A percentile compares a stretch with the other conserved stretches of the same genome.
Evolutionary conservation across 441 rosid species (phyloP).

Genomic region (Adansonia madagascariensis): DNA sequence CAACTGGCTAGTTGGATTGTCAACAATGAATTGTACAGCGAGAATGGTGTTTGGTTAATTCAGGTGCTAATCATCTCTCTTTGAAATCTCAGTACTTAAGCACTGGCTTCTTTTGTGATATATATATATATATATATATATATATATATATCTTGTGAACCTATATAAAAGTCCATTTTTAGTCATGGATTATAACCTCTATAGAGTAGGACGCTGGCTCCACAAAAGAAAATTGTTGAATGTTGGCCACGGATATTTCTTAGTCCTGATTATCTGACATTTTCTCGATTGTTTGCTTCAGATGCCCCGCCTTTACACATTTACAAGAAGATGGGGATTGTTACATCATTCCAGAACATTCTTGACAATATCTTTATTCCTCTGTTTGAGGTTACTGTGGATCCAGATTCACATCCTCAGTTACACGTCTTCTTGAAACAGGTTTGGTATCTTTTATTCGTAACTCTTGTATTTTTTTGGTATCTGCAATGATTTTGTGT

Average conservation of each 20-base stretch:
- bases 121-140: neutral
- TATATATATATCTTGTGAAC: neutral
- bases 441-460: constrained; percentile 46
- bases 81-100: constrained; percentile 19
- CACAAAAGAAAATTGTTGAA: neutral
- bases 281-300: constrained; percentile 39
- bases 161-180: neutral
- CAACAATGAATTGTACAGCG: constrained; percentile 93
- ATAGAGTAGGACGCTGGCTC: neutral
- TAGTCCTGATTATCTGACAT: constrained; percentile 13
- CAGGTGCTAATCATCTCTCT: constrained; percentile 55
- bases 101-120: constrained; percentile 16
- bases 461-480: neutral
- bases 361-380: constrained; percentile 95
- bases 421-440: constrained; percentile 92
- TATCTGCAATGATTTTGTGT: constrained; percentile 18
- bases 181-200: constrained; percentile 2
- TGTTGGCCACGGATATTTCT: neutral
- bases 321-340: constrained; percentile 99
- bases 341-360: constrained; percentile 98
- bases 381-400: constrained; percentile 90
- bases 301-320: constrained; percentile 95
- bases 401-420: constrained; percentile 98
- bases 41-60: constrained; percentile 98
- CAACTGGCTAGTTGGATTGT: constrained; percentile 99